A percentile compares a stretch with the other conserved stretches of the same genome.
phyloP scores from a whole-genome alignment of 2,329 filamentous ascomycete genomes.

The Paecilomyces variotii region DNA sequence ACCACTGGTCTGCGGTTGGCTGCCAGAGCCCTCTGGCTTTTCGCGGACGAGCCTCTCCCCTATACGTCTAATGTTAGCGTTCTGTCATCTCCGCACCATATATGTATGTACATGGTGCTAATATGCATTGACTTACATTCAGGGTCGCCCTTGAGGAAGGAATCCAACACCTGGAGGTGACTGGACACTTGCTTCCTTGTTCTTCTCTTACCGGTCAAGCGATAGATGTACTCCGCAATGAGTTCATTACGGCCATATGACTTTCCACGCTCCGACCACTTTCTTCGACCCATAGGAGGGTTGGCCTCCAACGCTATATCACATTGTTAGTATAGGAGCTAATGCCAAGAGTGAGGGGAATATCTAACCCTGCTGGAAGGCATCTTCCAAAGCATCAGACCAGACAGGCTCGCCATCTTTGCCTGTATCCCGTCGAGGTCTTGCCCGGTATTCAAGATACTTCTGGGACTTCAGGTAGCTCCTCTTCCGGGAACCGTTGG shows the following conservation, averaged over 20 bases:
- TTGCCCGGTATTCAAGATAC: conserved; percentile 36
- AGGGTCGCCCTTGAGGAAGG: conserved; percentile 45
- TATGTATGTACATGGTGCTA: not conserved
- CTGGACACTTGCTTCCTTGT: conserved; percentile 56
- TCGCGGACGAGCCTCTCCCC: conserved; percentile 34
- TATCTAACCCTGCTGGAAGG: conserved; percentile 39
- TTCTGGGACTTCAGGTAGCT: conserved; percentile 36
- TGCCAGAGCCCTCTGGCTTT: conserved; percentile 24
- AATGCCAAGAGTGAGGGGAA: not conserved
- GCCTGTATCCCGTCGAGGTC: conserved; percentile 35
- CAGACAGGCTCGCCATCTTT: conserved; percentile 38
- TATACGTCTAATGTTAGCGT: conserved; percentile 7
- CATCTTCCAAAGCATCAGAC: conserved; percentile 40
- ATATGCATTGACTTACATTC: conserved; percentile 37
- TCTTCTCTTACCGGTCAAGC: conserved; percentile 45
- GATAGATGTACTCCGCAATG: conserved; percentile 51
- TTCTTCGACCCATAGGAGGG: conserved; percentile 50
- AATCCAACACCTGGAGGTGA: conserved; percentile 55
- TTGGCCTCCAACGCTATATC: conserved; percentile 44
- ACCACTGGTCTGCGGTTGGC: conserved; percentile 22
- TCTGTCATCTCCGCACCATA: not conserved
- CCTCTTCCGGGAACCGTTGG: conserved; percentile 9
- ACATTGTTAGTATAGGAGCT: conserved; percentile 7
- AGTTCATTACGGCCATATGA: conserved; percentile 54
- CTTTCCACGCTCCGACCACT: conserved; percentile 45